Evolutionary conservation across 345 rosid species (phyloP).

Genomic region (Lumnitzera littorea): DNA sequence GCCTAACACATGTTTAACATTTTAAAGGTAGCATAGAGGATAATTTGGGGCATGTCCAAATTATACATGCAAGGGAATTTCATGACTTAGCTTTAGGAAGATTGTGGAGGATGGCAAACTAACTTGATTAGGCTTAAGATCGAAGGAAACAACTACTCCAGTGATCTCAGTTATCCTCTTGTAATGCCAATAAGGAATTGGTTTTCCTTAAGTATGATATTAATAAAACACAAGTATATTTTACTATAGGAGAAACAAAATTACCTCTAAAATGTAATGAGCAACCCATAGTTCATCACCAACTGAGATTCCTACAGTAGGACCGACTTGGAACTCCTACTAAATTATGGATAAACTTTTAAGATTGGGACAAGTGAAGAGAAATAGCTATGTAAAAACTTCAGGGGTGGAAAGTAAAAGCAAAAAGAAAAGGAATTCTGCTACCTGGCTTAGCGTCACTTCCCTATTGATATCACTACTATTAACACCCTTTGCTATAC

Average conservation of each 20-base stretch:
- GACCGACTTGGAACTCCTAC: conserved; percentile 99
- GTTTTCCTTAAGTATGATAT: neutral
- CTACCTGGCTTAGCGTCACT: conserved; percentile 94
- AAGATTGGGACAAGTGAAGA: no score
- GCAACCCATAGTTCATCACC: conserved; percentile 94
- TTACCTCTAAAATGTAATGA: conserved; percentile 90
- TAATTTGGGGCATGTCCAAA: no score
- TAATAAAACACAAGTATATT: neutral
- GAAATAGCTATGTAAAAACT: no score
- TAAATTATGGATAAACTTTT: conserved; percentile 3
- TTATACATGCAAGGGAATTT: no score
- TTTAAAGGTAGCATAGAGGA: no score
- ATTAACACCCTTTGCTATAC: conserved; percentile 38
- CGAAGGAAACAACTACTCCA: conserved; percentile 77
- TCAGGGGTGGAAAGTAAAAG: no score
- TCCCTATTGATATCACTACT: conserved; percentile 90
- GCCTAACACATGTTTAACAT: no score
- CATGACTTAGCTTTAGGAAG: no score
- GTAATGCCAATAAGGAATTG: neutral
- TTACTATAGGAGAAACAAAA: no score
- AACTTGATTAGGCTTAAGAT: conserved; percentile 82
- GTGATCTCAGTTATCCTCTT: conserved; percentile 98
- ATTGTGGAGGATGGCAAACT: neutral
- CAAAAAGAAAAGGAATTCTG: neutral
- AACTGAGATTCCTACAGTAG: conserved; percentile 75